Percentiles rank a stretch among this genome's conserved stretches.
Evolutionary conservation across 352 stramenopile genomes (phyloP).

Genomic region (Globisporangium heterothallicum): DNA sequence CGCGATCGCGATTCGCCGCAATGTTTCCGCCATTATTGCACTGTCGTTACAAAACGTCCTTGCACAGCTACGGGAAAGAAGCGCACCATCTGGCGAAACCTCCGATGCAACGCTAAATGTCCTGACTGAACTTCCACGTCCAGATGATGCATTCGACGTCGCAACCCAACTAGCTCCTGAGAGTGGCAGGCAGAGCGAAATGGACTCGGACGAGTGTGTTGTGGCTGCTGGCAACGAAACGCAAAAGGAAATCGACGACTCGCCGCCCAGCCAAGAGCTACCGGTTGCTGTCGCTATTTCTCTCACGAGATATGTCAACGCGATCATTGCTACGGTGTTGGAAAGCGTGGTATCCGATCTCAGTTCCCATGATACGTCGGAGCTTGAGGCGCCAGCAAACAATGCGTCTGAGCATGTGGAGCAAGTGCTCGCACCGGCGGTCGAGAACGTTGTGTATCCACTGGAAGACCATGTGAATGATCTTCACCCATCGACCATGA

Average conservation of each 20-base stretch:
- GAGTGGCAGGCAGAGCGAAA: neutral
- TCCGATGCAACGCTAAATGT: neutral
- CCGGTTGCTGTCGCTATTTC: slow-evolving; percentile 23
- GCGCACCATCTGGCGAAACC: neutral
- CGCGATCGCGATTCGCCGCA: slow-evolving; percentile 22
- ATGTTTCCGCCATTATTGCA: slow-evolving; percentile 26
- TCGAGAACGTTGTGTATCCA: neutral
- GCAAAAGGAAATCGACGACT: neutral
- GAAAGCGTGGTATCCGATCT: slow-evolving; percentile 23
- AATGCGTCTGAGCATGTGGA: neutral
- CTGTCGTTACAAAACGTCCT: slow-evolving; percentile 24
- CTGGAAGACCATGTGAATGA: neutral
- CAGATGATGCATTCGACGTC: neutral
- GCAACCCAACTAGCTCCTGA: neutral
- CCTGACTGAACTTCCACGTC: neutral
- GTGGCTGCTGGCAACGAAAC: neutral
- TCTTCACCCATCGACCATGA: too few species aligned
- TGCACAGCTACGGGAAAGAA: slow-evolving; percentile 13
- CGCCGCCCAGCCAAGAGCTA: slow-evolving; percentile 2
- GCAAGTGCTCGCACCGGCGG: neutral
- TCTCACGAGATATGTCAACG: slow-evolving; percentile 27
- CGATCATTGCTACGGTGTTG: slow-evolving; percentile 21
- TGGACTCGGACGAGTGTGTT: neutral
- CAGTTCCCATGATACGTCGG: neutral
- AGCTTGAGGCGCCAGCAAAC: neutral